Base-by-base conservation (phyloP, 2,329 filamentous ascomycete species). In the Calonectria pauciramosa region DNA sequence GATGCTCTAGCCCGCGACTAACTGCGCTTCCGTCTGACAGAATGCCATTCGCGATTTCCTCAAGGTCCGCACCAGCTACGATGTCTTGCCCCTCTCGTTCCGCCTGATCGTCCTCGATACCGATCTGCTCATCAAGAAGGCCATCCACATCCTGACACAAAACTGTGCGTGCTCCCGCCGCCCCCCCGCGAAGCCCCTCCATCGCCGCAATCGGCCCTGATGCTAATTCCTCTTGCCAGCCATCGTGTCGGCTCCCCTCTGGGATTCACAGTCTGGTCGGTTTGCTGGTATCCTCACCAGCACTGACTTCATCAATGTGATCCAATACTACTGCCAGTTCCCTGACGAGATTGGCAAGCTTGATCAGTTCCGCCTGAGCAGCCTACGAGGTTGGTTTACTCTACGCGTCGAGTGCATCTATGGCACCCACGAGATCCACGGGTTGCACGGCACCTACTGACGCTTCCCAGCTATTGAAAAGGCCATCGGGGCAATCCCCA, bases 301-400 rank as follows among this genome's bases (percentile, higher is more conserved):
- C 76, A 98, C 96, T 75, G 97, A 99, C 86, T 99, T 97, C 85
- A 97, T 99, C 87, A 99, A 99, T 83, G 94, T 99, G 72, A 98
- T 99, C 51, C 96, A 99, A 85, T 99, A 99, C 86, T 99, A 99
- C 88, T 98, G 96, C 89, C 96, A 99, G 86, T 97, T 97, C 80
- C 97, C 96, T 3, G 95, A 98, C 79, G 94, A 96, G 73, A 91
- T 99, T 75, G 92, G 93, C 78, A 93, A 96, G 83, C 94, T 99
- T 80, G 97, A 99, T 79, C 95, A 98, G 85, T 98, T 99, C 84
- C 93, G 95, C 60, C 88, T 99, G 76, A 96, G 95, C 86, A 98
- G 95, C 83, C 90, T 99, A 73, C 92, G 96, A 91, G 95, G 96
- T 98, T 88, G 47, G 75, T 71, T 7, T 38, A 7, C 18, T 14